Evolutionary conservation across 2,329 filamentous ascomycete genomes (phyloP).

Genomic region (Hyphodiscus sp.): DNA sequence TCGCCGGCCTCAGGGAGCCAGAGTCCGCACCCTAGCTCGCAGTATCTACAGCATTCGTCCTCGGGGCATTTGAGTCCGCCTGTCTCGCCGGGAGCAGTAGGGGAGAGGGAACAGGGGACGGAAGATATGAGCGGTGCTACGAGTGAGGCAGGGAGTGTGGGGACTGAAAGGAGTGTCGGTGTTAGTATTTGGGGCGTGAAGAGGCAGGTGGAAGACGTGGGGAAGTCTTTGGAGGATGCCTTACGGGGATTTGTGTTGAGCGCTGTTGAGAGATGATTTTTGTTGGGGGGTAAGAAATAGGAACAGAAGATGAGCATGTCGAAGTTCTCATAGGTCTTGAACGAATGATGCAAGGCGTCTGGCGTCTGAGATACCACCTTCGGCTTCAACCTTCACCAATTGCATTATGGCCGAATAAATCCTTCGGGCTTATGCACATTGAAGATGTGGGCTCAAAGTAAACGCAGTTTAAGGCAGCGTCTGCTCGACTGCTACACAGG

Average conservation of each 20-base stretch:
- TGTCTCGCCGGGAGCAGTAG: slow-evolving; percentile 13
- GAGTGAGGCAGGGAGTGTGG: slow-evolving; percentile 25
- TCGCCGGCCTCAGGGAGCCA: slow-evolving; percentile 19
- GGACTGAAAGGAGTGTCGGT: slow-evolving; percentile 32
- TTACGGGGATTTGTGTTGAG: slow-evolving; percentile 37
- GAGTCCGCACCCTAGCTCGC: background rate
- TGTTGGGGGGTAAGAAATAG: no score
- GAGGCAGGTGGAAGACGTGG: slow-evolving; percentile 52
- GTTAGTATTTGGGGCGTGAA: slow-evolving; percentile 46
- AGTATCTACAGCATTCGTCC: background rate
- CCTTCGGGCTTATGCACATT: no score
- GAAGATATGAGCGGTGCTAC: slow-evolving; percentile 26
- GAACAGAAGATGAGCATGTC: no score
- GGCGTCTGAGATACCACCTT: no score
- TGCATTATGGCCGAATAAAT: no score
- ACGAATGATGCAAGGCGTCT: no score
- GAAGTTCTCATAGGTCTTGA: no score
- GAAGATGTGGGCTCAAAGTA: no score
- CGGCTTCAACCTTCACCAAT: no score
- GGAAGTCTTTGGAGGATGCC: slow-evolving; percentile 53
- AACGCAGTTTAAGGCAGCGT: no score
- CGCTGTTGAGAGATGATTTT: slow-evolving; percentile 14
- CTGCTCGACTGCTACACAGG: no score
- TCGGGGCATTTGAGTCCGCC: slow-evolving; percentile 16
- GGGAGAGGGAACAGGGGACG: background rate